Conservation (phyloP, 164 flowering plant genomes). For the Warburgia ugandensis region DNA sequence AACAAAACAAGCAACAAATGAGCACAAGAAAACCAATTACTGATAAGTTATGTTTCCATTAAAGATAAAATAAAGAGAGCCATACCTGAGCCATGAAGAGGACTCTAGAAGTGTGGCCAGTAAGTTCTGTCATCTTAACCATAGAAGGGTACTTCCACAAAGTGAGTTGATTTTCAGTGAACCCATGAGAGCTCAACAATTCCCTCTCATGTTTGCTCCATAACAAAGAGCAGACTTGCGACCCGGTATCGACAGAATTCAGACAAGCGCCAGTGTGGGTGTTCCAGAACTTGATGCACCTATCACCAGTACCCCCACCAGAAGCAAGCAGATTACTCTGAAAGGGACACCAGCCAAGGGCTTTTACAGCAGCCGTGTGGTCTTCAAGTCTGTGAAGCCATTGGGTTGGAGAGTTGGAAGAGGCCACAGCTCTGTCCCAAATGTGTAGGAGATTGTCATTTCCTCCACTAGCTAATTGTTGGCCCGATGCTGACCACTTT, state of each 20-base stretch:
- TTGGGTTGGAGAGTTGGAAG: constrained; percentile 34
- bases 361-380: constrained; percentile 63
- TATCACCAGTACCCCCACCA: constrained; percentile 55
- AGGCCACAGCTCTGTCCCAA: constrained; percentile 43
- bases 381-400: constrained; percentile 62
- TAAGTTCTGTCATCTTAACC: constrained; percentile 60
- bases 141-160: constrained; percentile 68
- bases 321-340: constrained; percentile 55
- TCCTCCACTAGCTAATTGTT: constrained; percentile 66
- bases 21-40: too few relatives aligned
- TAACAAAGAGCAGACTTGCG: constrained; percentile 55
- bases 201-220: constrained; percentile 61
- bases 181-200: constrained; percentile 58
- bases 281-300: constrained; percentile 64
- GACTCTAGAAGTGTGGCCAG: constrained; percentile 66
- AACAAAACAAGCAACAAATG: too few relatives aligned
- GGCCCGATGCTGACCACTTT: constrained; percentile 59
- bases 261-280: constrained; percentile 59
- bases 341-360: constrained; percentile 69
- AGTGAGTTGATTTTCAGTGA: constrained; percentile 52
- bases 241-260: constrained; percentile 60
- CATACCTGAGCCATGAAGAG: constrained; percentile 68
- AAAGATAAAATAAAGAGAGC: too few relatives aligned
- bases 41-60: too few relatives aligned
- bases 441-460: constrained; percentile 59